Conservation (phyloP, 2,329 filamentous ascomycete species). For the Pseudocercospora crystallina region DNA sequence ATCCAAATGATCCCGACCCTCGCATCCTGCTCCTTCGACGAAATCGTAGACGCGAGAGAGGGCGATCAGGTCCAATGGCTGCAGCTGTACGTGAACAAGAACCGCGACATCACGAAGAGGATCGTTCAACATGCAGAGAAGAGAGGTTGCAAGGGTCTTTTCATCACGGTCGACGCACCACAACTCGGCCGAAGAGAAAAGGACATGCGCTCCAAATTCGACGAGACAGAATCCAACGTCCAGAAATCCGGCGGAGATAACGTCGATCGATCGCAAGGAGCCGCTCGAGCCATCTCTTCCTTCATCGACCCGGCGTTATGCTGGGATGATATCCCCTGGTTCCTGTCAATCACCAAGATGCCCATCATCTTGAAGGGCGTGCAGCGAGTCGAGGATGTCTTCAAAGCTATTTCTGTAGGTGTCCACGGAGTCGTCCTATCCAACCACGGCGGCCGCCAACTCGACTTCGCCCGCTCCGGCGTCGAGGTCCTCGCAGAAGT, state of each 20-base stretch:
- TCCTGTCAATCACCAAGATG: constrained; percentile 76
- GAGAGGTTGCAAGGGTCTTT: constrained; percentile 90
- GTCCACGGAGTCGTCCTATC: constrained; percentile 89
- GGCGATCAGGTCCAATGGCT: constrained; percentile 91
- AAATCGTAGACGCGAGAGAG: constrained; percentile 82
- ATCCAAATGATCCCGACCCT: constrained; percentile 98
- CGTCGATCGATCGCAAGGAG: constrained; percentile 87
- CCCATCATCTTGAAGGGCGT: constrained; percentile 96
- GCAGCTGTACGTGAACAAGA: constrained; percentile 85
- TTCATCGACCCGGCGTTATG: constrained; percentile 95
- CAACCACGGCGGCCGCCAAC: constrained; percentile 92
- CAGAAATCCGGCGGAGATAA: constrained; percentile 65
- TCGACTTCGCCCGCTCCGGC: constrained; percentile 85
- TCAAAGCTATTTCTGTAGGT: constrained; percentile 69
- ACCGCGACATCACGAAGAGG: constrained; percentile 82
- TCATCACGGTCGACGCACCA: constrained; percentile 97
- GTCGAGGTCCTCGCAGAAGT: constrained; percentile 92
- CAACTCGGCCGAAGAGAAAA: constrained; percentile 94
- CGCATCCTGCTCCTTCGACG: constrained; percentile 95
- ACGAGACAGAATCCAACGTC: constrained; percentile 76
- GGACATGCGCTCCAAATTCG: constrained; percentile 85
- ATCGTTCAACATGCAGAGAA: constrained; percentile 90
- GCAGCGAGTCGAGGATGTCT: constrained; percentile 91
- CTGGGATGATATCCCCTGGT: constrained; percentile 89
- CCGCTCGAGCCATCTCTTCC: constrained; percentile 87